These are phyloP conservation scores for Hypoxylon sp. DNA, from an alignment of 2,329 filamentous ascomycete genomes.

Conservation along the genomic window DNA sequence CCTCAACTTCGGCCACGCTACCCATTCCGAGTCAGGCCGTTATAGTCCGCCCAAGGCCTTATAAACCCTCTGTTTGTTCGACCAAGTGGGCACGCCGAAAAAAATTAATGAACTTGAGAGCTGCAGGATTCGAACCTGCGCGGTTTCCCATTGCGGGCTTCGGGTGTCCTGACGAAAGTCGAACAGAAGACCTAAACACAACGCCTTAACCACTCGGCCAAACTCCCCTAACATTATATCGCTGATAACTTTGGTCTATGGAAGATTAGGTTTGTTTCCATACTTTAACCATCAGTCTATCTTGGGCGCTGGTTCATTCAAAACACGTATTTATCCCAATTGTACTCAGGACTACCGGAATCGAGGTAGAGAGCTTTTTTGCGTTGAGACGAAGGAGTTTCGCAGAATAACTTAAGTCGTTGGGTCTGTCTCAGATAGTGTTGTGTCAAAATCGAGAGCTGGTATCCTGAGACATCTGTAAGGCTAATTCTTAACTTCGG, in stretches of 20 bases:
- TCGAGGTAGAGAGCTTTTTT: too few species aligned
- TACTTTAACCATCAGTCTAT: background rate
- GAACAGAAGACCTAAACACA: constrained; percentile 11
- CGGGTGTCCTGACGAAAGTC: background rate
- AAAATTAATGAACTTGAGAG: background rate
- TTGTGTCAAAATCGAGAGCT: too few species aligned
- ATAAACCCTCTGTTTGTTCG: background rate
- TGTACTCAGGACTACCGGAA: too few species aligned
- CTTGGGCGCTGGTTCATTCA: background rate
- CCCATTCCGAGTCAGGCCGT: background rate
- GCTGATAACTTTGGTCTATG: background rate
- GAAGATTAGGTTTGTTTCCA: background rate
- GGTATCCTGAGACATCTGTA: background rate
- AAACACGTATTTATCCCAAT: too few species aligned
- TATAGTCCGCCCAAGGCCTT: background rate
- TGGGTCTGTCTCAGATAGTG: too few species aligned
- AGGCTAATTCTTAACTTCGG: background rate
- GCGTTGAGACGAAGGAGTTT: too few species aligned
- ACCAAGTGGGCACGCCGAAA: background rate
- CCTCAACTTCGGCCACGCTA: background rate
- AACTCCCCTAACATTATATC: constrained; percentile 3
- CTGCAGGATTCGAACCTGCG: constrained; percentile 18
- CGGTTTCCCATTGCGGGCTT: constrained; percentile 15
- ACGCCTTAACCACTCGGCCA: constrained; percentile 14
- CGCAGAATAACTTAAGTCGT: too few species aligned